Evolutionary conservation across 2,329 filamentous ascomycete genomes (phyloP).

Genomic region (Cryphonectria naterciae): DNA sequence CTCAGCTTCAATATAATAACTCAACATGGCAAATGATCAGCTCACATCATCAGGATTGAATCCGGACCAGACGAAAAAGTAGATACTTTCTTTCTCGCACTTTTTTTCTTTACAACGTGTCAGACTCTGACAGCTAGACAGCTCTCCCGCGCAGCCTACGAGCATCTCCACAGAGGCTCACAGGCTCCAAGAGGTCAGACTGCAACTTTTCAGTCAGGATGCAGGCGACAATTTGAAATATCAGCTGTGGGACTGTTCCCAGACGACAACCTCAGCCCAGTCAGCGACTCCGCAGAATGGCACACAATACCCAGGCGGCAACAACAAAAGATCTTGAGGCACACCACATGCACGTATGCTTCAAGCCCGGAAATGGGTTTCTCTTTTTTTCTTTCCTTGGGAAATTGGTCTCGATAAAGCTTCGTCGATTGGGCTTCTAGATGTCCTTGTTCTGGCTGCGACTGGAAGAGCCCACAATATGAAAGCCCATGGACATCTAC

Average conservation of each 20-base stretch:
- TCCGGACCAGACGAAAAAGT: neutral
- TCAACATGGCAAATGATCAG: neutral
- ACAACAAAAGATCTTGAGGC: no score
- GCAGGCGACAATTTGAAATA: neutral
- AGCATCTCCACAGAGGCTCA: neutral
- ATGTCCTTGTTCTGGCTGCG: no score
- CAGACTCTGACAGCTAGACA: neutral
- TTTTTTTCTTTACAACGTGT: neutral
- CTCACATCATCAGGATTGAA: neutral
- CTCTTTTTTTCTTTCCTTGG: no score
- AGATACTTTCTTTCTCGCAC: neutral
- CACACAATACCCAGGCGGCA: neutral
- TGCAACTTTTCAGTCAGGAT: neutral
- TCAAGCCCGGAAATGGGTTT: no score
- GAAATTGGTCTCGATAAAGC: no score
- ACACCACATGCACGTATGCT: no score
- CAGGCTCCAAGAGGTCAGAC: neutral
- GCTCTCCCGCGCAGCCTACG: neutral
- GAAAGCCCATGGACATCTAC: no score
- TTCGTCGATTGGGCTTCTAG: no score
- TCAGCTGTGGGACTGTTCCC: neutral
- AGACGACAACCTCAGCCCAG: neutral
- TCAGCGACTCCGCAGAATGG: neutral
- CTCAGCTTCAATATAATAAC: neutral
- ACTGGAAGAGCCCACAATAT: no score